These are phyloP conservation scores for Aspergillus diversus DNA, from an alignment of 495 filamentous ascomycete genomes.

Conservation along the genomic window DNA sequence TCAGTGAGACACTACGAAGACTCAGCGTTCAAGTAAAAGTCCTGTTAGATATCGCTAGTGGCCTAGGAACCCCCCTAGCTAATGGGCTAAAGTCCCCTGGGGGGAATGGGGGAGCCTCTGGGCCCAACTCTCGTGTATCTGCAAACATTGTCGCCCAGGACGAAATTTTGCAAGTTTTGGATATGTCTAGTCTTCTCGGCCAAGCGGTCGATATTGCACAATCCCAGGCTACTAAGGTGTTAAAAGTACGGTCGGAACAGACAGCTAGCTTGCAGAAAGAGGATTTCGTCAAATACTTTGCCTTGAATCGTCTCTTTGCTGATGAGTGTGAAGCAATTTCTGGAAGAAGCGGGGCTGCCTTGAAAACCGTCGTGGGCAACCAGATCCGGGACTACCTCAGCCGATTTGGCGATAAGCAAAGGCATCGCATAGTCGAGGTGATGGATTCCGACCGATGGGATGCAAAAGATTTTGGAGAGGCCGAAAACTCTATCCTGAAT, in stretches of 20 bases:
- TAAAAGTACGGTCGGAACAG: constrained; percentile 90
- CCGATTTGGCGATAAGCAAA: constrained; percentile 72
- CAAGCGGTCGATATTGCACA: constrained; percentile 93
- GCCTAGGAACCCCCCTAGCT: constrained; percentile 49
- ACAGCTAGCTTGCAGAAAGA: constrained; percentile 71
- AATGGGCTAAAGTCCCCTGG: constrained; percentile 18
- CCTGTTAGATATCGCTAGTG: constrained; percentile 91
- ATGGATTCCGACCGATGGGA: constrained; percentile 94
- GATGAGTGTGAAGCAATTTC: constrained; percentile 98
- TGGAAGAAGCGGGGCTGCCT: constrained; percentile 77
- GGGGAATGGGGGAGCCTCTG: constrained; percentile 8
- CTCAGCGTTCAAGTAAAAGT: constrained; percentile 92
- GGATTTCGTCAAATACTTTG: constrained; percentile 89
- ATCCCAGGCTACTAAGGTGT: constrained; percentile 85
- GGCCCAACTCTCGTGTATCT: constrained; percentile 12
- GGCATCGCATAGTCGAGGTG: constrained; percentile 75
- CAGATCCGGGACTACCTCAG: constrained; percentile 91
- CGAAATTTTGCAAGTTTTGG: constrained; percentile 81
- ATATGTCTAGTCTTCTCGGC: constrained; percentile 92
- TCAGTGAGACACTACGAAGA: constrained; percentile 84
- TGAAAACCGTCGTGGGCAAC: constrained; percentile 87
- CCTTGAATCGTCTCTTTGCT: constrained; percentile 88
- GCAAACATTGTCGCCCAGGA: constrained; percentile 60
- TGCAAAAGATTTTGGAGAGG: constrained; percentile 79
- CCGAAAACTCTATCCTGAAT: constrained; percentile 62